Evolutionary conservation across 371 early-diverging fungal species (phyloP).

Genomic region (Mortierella sp.): DNA sequence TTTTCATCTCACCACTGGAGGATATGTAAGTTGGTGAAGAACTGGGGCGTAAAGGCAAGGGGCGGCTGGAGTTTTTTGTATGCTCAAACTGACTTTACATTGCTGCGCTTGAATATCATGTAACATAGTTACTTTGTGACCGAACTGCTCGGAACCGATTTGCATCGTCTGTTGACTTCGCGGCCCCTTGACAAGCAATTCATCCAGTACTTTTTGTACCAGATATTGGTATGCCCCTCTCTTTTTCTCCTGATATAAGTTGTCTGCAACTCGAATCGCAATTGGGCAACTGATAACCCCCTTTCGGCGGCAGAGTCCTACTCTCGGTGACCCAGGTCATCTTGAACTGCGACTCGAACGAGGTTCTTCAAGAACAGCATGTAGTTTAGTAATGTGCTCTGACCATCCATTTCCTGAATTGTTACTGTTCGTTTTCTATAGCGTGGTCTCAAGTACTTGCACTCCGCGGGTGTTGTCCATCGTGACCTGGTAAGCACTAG

Average conservation of each 20-base stretch:
- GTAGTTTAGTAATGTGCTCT: too few relatives aligned
- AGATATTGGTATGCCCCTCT: slow-evolving; percentile 77
- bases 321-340: background rate
- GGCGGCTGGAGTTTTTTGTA: background rate
- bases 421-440: too few relatives aligned
- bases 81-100: background rate
- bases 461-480: slow-evolving; percentile 95
- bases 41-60: background rate
- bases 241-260: background rate
- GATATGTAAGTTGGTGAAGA: slow-evolving; percentile 74
- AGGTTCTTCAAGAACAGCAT: too few relatives aligned
- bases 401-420: too few relatives aligned
- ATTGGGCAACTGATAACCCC: too few relatives aligned
- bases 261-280: too few relatives aligned
- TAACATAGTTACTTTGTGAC: slow-evolving; percentile 89
- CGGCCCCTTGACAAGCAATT: slow-evolving; percentile 92
- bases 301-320: too few relatives aligned
- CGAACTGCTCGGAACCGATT: slow-evolving; percentile 92
- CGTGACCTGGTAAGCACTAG: slow-evolving; percentile 80
- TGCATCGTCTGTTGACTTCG: slow-evolving; percentile 89
- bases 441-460: slow-evolving; percentile 92
- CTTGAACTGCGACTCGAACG: too few relatives aligned
- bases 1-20: slow-evolving; percentile 91
- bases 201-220: slow-evolving; percentile 95
- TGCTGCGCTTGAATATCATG: slow-evolving; percentile 3